These are phyloP conservation scores for Gnomoniopsis sp. DNA, from an alignment of 2,329 filamentous ascomycete genomes.

Conservation along the genomic window DNA sequence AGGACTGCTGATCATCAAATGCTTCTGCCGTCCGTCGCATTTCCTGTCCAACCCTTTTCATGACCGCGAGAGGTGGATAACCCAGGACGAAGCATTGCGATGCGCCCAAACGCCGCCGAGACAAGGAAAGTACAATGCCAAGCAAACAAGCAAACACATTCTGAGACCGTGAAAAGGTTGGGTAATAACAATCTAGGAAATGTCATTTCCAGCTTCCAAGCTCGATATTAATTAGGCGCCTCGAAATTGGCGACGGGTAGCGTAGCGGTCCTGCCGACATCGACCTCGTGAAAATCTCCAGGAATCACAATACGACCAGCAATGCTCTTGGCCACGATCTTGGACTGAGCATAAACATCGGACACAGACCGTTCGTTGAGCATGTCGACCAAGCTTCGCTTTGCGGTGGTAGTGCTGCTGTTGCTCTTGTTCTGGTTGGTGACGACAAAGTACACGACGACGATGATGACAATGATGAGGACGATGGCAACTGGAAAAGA, in stretches of 20 bases:
- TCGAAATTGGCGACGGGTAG: slow-evolving; percentile 2
- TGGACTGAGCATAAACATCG: slow-evolving; percentile 22
- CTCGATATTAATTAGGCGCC: background rate
- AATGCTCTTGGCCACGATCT: slow-evolving; percentile 19
- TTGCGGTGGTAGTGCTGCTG: slow-evolving; percentile 25
- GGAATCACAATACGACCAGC: slow-evolving; percentile 13
- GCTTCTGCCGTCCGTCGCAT: background rate
- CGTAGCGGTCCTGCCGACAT: background rate
- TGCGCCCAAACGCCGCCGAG: background rate
- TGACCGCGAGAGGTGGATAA: background rate
- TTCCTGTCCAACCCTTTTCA: background rate
- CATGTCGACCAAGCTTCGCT: slow-evolving; percentile 23
- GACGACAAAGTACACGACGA: slow-evolving; percentile 42
- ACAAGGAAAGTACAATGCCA: background rate
- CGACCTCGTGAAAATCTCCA: background rate
- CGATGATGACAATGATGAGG: slow-evolving; percentile 49
- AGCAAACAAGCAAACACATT: background rate
- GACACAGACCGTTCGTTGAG: slow-evolving; percentile 20
- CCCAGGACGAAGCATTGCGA: background rate
- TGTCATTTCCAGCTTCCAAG: background rate
- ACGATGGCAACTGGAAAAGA: slow-evolving; percentile 36
- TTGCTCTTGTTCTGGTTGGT: slow-evolving; percentile 26
- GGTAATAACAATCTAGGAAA: too few relatives aligned
- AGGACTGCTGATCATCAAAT: background rate
- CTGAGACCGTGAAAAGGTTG: background rate